These are phyloP conservation scores for Rutstroemia sp. DNA, from an alignment of 2,329 filamentous ascomycete species.

Conservation along the genomic window DNA sequence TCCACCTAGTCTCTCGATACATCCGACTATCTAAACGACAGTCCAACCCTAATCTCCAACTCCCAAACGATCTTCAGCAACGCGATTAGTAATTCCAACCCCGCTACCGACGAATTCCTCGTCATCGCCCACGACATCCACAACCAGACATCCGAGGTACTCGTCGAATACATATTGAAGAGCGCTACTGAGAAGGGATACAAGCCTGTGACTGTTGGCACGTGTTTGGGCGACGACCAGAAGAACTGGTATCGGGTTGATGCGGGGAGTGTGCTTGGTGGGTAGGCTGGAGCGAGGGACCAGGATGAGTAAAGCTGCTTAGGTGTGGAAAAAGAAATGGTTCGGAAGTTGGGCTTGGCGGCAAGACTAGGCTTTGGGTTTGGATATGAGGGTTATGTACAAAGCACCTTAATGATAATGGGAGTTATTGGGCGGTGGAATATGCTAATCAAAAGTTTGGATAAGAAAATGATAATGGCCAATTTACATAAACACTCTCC, in stretches of 20 bases:
- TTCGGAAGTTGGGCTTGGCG: no score
- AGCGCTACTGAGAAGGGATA: conserved; percentile 30
- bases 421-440: no score
- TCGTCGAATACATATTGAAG: conserved; percentile 26
- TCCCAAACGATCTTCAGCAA: conserved; percentile 33
- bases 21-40: conserved; percentile 41
- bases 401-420: no score
- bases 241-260: conserved; percentile 35
- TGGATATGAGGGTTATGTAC: no score
- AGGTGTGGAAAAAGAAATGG: no score
- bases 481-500: no score
- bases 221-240: conserved; percentile 35
- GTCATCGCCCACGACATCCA: conserved; percentile 35
- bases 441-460: no score
- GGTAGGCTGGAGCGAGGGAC: background rate
- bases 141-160: conserved; percentile 24
- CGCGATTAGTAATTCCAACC: conserved; percentile 5
- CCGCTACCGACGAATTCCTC: conserved; percentile 29
- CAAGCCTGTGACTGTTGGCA: conserved; percentile 36
- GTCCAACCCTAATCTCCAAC: conserved; percentile 36
- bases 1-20: conserved; percentile 34
- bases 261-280: background rate
- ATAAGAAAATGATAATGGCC: no score
- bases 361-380: no score
- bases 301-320: background rate